Evolutionary conservation across 2,329 filamentous ascomycete species (phyloP).

Genomic region (Cordyceps cateniannulata): DNA sequence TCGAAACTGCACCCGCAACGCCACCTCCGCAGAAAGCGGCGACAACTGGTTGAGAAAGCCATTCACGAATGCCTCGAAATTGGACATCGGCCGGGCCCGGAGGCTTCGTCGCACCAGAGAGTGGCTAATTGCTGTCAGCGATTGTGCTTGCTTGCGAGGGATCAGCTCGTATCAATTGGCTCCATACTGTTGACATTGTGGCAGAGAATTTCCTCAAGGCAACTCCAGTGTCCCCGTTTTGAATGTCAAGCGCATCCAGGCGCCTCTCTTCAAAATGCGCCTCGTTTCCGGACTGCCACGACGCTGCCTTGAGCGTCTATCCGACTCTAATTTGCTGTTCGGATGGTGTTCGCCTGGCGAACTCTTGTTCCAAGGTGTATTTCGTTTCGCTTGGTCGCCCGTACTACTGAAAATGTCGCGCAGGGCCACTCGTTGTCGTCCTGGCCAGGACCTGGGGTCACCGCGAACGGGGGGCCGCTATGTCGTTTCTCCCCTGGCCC

Average conservation of each 20-base stretch:
- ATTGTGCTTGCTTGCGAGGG: background rate
- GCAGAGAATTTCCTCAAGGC: background rate
- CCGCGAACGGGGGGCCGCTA: background rate
- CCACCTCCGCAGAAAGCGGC: slow-evolving; percentile 93
- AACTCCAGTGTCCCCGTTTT: background rate
- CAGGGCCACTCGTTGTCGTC: slow-evolving; percentile 4
- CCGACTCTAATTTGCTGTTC: background rate
- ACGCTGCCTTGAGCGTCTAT: background rate
- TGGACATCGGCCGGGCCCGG: slow-evolving; percentile 22
- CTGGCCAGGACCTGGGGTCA: slow-evolving; percentile 7
- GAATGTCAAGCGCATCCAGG: background rate
- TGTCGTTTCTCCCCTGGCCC: slow-evolving; percentile 1
- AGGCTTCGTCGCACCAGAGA: slow-evolving; percentile 18
- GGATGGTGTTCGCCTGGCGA: background rate
- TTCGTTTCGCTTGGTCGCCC: background rate
- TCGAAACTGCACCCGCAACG: slow-evolving; percentile 90
- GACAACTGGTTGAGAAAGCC: slow-evolving; percentile 73
- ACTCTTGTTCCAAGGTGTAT: background rate
- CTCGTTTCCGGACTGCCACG: background rate
- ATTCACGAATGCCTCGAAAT: slow-evolving; percentile 34
- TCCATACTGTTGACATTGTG: slow-evolving; percentile 5
- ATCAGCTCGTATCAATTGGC: background rate
- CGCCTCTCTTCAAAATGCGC: background rate
- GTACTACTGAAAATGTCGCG: background rate
- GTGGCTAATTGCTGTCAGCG: background rate